A percentile compares a stretch with the other conserved stretches of the same genome.
Conservation (phyloP, 2,329 filamentous ascomycete genomes). For the Ophiostoma angusticollis region DNA sequence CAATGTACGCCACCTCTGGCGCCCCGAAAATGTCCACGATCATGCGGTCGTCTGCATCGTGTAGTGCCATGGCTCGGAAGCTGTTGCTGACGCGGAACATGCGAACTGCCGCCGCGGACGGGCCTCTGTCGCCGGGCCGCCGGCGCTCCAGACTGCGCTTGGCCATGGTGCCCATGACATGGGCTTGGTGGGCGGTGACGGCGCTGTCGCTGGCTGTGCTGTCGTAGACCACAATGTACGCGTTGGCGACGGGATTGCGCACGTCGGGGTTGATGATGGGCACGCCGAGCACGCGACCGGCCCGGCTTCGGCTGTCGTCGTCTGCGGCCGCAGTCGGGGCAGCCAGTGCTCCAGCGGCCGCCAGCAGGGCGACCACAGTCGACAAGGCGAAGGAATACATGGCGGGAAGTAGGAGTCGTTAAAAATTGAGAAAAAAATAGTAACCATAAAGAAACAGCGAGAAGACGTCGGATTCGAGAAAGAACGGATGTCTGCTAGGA, state of each 20-base stretch:
- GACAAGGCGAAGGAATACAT: too few relatives aligned
- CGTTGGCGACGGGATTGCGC: slow-evolving; percentile 37
- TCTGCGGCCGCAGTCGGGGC: neutral
- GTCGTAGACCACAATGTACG: slow-evolving; percentile 55
- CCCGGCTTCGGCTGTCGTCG: neutral
- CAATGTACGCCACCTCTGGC: slow-evolving; percentile 29
- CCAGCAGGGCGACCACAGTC: neutral
- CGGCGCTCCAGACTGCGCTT: slow-evolving; percentile 38
- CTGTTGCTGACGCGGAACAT: slow-evolving; percentile 33
- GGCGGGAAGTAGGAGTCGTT: too few relatives aligned
- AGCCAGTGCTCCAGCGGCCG: neutral
- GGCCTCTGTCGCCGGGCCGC: slow-evolving; percentile 13
- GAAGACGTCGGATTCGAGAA: too few relatives aligned
- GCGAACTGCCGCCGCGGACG: slow-evolving; percentile 26
- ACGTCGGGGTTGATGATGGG: slow-evolving; percentile 38
- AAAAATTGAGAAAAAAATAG: too few relatives aligned
- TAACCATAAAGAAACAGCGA: too few relatives aligned
- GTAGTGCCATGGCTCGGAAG: slow-evolving; percentile 38
- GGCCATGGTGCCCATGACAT: slow-evolving; percentile 35
- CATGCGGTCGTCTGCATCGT: slow-evolving; percentile 20
- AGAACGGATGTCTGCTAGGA: too few relatives aligned
- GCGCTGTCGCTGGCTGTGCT: slow-evolving; percentile 33
- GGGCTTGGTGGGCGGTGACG: slow-evolving; percentile 36
- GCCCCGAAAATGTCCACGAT: slow-evolving; percentile 33
- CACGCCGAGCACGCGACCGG: slow-evolving; percentile 21